Base-by-base conservation (phyloP, 225 moss, liverwort and hornwort species). In the Takakia lepidozioides region DNA sequence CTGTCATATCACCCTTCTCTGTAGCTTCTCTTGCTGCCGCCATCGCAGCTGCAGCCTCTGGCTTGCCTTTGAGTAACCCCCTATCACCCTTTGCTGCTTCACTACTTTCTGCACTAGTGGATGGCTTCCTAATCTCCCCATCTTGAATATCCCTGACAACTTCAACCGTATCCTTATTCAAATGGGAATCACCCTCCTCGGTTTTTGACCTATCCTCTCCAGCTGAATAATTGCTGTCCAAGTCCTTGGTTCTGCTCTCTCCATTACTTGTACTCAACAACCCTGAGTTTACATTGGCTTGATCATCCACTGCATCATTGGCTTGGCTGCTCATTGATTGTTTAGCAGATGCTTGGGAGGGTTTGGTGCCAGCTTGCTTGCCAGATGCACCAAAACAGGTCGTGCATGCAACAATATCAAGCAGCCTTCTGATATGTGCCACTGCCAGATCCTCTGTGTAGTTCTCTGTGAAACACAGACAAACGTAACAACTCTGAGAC, bases 1-100 rank as follows among this genome's bases (percentile, higher is more conserved):
- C 82, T 29, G 82, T 73, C 77, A 82, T 82, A 45, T 82, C 82
- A 3, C 82, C 82, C 70, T 82, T 82, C 63, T 82, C 82, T 11
- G 82, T 77, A 4, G 82, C 82, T 47, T 82, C 82, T 51, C 77
- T 82, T 3, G 82, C 82, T 16, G 82, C 82, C 29, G 82, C 76
- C 73, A 82, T 82, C 11, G 82, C 82, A 8, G 77, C 82, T 44
- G 69, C 78, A 5, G 82, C 82, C 66, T 82, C 82, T 1, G 77
- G 77, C 48, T 77, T 82, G 48, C 82, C 73, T 60, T 69, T 77
- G 22, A 82, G n/a, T n/a, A 17, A 49, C 7, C 32, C 11, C 32
- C 11, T 32, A 0, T 32, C 32, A 6, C 32, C 32, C 32, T 32
- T 32, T 32, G 66, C 52, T 2, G 66, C 43, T 41, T 48, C 77